These are phyloP conservation scores for Colletotrichum agaves DNA, from an alignment of 2,329 filamentous ascomycete species.

Conservation along the genomic window DNA sequence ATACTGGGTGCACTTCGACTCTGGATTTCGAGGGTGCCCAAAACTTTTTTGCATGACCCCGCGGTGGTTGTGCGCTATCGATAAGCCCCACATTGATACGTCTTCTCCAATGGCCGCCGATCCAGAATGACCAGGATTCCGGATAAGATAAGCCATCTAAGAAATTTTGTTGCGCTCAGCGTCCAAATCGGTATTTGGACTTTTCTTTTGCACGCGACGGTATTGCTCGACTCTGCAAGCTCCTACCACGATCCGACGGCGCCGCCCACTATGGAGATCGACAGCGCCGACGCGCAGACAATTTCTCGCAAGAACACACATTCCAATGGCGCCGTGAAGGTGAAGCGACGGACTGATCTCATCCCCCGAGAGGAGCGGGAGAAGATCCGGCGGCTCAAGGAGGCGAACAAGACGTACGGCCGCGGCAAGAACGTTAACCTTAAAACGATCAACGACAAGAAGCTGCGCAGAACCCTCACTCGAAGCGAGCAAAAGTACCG, in stretches of 20 bases:
- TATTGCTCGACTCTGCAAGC: neutral
- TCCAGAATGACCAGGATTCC: conserved; percentile 36
- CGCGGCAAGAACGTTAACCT: conserved; percentile 81
- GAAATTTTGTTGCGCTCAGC: conserved; percentile 26
- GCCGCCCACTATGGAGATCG: conserved; percentile 48
- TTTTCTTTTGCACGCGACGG: conserved; percentile 4
- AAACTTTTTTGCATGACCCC: neutral
- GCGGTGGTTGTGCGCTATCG: conserved; percentile 49
- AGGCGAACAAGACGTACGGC: conserved; percentile 83
- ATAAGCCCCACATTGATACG: conserved; percentile 41
- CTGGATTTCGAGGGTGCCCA: conserved; percentile 12
- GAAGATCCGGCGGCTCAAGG: conserved; percentile 62
- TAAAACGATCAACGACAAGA: conserved; percentile 85
- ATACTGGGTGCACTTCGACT: neutral
- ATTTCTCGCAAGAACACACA: conserved; percentile 49
- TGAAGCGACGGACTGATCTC: conserved; percentile 64
- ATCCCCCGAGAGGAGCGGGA: conserved; percentile 62
- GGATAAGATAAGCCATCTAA: conserved; percentile 20
- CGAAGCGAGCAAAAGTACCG: conserved; percentile 85
- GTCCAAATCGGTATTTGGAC: conserved; percentile 11
- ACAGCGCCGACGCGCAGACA: conserved; percentile 48
- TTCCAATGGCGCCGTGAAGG: conserved; percentile 64
- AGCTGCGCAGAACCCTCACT: conserved; percentile 83
- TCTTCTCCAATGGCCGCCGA: conserved; percentile 43
- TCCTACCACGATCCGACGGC: conserved; percentile 3